Evolutionary conservation across 2,329 filamentous ascomycete species (phyloP), one percentile per base, ranked within the genome.

Genomic region (Xylaria sp.): DNA sequence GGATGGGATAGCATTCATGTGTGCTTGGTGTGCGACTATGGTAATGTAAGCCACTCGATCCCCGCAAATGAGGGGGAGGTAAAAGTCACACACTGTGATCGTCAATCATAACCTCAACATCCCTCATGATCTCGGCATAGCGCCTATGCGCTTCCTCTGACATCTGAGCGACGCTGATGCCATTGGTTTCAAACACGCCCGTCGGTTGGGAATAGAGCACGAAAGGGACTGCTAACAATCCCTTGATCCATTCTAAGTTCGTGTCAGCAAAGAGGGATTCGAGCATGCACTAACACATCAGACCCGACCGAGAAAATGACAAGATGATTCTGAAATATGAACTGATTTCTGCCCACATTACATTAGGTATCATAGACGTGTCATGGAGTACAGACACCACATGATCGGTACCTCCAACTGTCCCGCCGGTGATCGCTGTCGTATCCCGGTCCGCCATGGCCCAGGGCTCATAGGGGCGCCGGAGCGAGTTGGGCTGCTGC

Each of bases 171-270:
- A 95, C 87, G 64, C 85, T 87, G 63, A 87, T 84, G 69, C 88
- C 88, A 74, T 89, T 86, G 65, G 88, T 85, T 71, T 94, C 91
- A 75, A 95, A 94, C 50, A 94, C 89, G 21, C 93, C 93, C 0
- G 93, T 97, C 3, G 96, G 96, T 78, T 98, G 94, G 1, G 95
- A 98, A 79, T 97, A 94, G 62, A 99, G 88, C 47, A 99, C 95
- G 78, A 99, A 99, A 0, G 96, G 96, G 0, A 98, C 95, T 1
- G 96, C 96, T 12, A 98, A 85, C 3, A 98, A 87, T 47, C 92
- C 93, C 82, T 99, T 98, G 85, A 98, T 93, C 95, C 95, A 98
- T 91, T 97, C 93, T 89, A 75, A 69, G 59, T 69, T 48, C 54
- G 32, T 24, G 64, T 66, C 45, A 69, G 72, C 19, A 32, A 60